A percentile compares a stretch with the other conserved stretches of the same genome.
phyloP scores from a whole-genome alignment of 2,329 filamentous ascomycete species.

The Verticillium dahliae region DNA sequence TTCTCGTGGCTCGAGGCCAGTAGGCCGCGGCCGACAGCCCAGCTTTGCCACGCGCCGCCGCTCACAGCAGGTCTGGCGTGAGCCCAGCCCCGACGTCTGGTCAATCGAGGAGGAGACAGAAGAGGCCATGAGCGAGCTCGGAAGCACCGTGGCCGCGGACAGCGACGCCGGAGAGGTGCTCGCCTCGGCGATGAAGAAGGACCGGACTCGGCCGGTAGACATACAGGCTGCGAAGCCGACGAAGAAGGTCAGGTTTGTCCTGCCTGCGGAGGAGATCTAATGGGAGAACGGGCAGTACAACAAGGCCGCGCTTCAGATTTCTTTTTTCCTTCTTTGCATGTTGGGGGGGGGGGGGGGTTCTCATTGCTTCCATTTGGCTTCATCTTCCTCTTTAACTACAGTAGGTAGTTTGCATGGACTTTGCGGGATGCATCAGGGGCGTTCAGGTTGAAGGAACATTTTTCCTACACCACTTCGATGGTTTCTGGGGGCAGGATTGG shows the following conservation, averaged over 20 bases:
- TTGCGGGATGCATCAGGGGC: neutral
- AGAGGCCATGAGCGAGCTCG: constrained; percentile 41
- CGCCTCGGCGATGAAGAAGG: constrained; percentile 9
- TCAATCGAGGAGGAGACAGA: constrained; percentile 54
- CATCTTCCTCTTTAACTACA: neutral
- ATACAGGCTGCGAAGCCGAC: constrained; percentile 40
- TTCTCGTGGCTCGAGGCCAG: constrained; percentile 12
- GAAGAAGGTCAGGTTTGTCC: constrained; percentile 51
- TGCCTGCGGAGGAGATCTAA: constrained; percentile 33
- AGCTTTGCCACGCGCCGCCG: constrained; percentile 25
- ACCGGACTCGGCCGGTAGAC: constrained; percentile 21
- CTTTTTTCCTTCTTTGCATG: neutral
- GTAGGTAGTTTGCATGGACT: neutral
- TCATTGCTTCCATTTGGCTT: neutral
- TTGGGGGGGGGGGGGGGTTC: too few relatives aligned
- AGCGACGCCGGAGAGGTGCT: constrained; percentile 16
- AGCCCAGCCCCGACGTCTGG: constrained; percentile 54
- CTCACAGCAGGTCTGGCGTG: constrained; percentile 45
- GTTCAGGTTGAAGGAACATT: neutral
- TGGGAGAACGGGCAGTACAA: neutral
- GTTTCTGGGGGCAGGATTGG: neutral
- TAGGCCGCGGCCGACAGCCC: constrained; percentile 19
- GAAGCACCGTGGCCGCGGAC: constrained; percentile 22
- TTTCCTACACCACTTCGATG: neutral
- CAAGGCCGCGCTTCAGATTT: neutral